phyloP scores from a whole-genome alignment of 306 rosid species.

The Citrullus mucosospermus region DNA sequence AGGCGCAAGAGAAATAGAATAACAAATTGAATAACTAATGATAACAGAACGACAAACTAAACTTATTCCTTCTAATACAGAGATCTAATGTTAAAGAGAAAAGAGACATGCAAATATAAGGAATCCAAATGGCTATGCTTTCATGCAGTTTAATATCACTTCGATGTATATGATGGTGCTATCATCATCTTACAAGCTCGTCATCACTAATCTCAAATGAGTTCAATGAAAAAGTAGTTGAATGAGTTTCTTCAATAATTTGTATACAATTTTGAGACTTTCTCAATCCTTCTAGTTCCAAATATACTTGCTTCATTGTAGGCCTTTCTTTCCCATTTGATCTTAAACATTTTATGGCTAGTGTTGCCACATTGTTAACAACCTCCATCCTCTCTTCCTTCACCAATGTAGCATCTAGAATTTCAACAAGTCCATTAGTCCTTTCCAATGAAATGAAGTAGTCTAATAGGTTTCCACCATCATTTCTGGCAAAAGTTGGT shows the following conservation, averaged over 20 bases:
- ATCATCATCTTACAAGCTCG: no score
- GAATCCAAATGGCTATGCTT: no score
- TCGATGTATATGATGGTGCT: no score
- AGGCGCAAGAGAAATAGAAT: no score
- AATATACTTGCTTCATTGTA: constrained; percentile 40
- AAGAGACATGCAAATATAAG: no score
- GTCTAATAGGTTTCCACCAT: constrained; percentile 26
- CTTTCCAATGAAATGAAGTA: constrained; percentile 26
- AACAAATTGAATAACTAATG: no score
- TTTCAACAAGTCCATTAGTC: constrained; percentile 16
- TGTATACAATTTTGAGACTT: constrained; percentile 4
- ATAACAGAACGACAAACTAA: no score
- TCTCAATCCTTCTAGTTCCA: constrained; percentile 35
- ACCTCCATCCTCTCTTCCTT: constrained; percentile 21
- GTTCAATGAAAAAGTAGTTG: neutral
- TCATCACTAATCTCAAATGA: no score
- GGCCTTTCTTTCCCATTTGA: constrained; percentile 43
- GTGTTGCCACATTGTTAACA: constrained; percentile 24
- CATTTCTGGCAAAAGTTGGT: constrained; percentile 5
- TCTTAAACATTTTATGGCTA: constrained; percentile 43
- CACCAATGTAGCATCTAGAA: constrained; percentile 25
- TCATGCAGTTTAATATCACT: no score
- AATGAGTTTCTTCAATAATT: neutral
- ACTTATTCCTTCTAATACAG: no score
- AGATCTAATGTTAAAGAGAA: no score